Evolutionary conservation across 108 stramenopile species (phyloP), one percentile per base, ranked within the genome.

Genomic region (Nitzschia putrida): DNA sequence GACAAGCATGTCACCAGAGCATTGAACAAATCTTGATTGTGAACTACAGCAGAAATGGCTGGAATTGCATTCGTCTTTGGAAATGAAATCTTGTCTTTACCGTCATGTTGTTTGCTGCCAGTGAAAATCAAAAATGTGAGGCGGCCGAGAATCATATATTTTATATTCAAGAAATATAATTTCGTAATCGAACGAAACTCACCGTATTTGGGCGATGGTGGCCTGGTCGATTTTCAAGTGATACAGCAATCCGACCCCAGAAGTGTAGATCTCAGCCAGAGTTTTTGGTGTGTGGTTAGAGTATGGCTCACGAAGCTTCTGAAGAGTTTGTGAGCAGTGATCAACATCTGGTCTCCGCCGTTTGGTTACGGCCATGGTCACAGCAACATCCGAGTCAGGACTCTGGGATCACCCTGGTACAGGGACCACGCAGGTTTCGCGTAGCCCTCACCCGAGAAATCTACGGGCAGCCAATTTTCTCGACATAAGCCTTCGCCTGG

Each of bases 21-120:
- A 20, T 43, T 41, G 42, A 84, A 75, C 8, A 84, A 64, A 14
- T 45, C 18, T 47, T 76, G 70, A 69, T 80, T 73, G 23, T 77
- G 79, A 23, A 84, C 21, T 38, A 84, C 73, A 8, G 76, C 64
- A 57, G 68, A 69, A 14, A 80, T 80, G 10, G 83, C 83, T 38
- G 83, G 79, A 25, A 84, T 80, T 40, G 76, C 65, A 23, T 70
- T 65, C 12, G 76, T 61, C 34, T 79, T 42, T 18, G 83, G 83
- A 49, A 49, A 80, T 20, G 37, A 34, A 22, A 38, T 18, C 18
- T 8, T 40, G 16, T 64, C 49, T 0, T 67, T 22, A 3, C 65
- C 68, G 16, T 55, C n/a, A 40, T 69, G 7, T 64, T 57, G 42
- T 42, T 63, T 26, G 21, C 61, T 57, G 16, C 16, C 14, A 25